A percentile compares a stretch with the other conserved stretches of the same genome.
Evolutionary conservation across 2,329 filamentous ascomycete genomes (phyloP).

Genomic region (Penicillium sp.): DNA sequence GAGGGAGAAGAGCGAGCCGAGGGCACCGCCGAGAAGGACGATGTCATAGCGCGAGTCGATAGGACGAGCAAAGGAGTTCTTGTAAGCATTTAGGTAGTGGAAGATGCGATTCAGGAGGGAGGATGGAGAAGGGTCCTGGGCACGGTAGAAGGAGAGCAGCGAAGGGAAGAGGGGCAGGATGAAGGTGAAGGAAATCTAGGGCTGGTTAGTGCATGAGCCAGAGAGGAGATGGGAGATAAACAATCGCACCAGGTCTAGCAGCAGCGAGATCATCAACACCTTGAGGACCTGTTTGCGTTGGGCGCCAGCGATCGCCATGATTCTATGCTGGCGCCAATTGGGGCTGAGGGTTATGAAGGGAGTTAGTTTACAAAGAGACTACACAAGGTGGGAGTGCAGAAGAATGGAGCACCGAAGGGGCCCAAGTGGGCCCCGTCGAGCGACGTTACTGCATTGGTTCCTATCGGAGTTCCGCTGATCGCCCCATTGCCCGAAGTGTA

Average conservation of each 20-base stretch:
- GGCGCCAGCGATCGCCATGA: conserved; percentile 40
- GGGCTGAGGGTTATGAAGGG: neutral
- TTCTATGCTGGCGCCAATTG: conserved; percentile 12
- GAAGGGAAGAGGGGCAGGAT: conserved; percentile 95
- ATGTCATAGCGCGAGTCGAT: conserved; percentile 98
- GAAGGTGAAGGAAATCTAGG: conserved; percentile 93
- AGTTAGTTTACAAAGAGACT: neutral
- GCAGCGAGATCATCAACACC: conserved; percentile 83
- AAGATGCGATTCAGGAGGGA: conserved; percentile 78
- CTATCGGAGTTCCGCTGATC: conserved; percentile 7
- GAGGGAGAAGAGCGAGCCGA: conserved; percentile 90
- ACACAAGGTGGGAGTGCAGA: neutral
- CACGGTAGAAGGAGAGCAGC: conserved; percentile 92
- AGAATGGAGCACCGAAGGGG: neutral
- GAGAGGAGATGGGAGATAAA: neutral
- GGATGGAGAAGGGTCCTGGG: conserved; percentile 62
- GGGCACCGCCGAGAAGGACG: conserved; percentile 85
- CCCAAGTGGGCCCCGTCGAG: too few relatives aligned
- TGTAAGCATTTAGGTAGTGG: conserved; percentile 85
- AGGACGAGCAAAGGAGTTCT: conserved; percentile 83
- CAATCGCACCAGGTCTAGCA: conserved; percentile 76
- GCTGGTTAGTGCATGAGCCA: neutral
- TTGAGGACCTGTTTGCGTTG: conserved; percentile 76
- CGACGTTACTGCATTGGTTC: neutral
- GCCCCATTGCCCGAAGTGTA: conserved; percentile 13